Conservation (phyloP, 2,329 filamentous ascomycete species). For the Aspergillus sojae region DNA sequence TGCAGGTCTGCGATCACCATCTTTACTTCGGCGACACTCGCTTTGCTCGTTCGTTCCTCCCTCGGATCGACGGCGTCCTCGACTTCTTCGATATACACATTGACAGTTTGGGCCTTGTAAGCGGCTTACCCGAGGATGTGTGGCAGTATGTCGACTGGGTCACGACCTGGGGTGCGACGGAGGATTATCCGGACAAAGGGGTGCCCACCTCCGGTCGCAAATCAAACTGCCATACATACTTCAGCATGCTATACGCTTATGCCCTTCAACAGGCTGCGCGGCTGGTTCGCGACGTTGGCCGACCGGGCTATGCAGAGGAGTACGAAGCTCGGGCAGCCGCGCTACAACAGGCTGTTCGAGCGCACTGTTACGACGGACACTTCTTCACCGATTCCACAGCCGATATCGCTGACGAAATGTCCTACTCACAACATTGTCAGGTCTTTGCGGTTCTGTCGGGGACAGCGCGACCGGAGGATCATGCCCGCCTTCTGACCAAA, state of each 20-base stretch:
- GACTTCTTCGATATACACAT: constrained; percentile 27
- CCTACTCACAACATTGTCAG: constrained; percentile 35
- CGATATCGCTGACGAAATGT: constrained; percentile 24
- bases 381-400: constrained; percentile 39
- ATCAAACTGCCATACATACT: constrained; percentile 45
- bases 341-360: constrained; percentile 25
- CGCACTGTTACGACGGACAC: constrained; percentile 33
- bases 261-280: constrained; percentile 36
- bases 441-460: constrained; percentile 34
- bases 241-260: constrained; percentile 45
- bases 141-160: constrained; percentile 43
- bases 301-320: constrained; percentile 34
- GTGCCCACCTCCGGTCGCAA: constrained; percentile 42
- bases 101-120: constrained; percentile 25
- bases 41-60: constrained; percentile 26
- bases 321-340: constrained; percentile 26
- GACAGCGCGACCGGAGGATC: constrained; percentile 17
- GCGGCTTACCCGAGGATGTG: constrained; percentile 25
- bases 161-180: constrained; percentile 33
- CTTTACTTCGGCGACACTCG: constrained; percentile 32
- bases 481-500: constrained; percentile 28
- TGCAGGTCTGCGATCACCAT: constrained; percentile 35
- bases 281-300: constrained; percentile 35
- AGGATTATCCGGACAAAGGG: constrained; percentile 40
- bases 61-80: constrained; percentile 27